Percentiles rank a stretch among this genome's conserved stretches.
phyloP scores from a whole-genome alignment of 192 early-diverging fungal genomes.

The Coemansia guatemalensis region DNA sequence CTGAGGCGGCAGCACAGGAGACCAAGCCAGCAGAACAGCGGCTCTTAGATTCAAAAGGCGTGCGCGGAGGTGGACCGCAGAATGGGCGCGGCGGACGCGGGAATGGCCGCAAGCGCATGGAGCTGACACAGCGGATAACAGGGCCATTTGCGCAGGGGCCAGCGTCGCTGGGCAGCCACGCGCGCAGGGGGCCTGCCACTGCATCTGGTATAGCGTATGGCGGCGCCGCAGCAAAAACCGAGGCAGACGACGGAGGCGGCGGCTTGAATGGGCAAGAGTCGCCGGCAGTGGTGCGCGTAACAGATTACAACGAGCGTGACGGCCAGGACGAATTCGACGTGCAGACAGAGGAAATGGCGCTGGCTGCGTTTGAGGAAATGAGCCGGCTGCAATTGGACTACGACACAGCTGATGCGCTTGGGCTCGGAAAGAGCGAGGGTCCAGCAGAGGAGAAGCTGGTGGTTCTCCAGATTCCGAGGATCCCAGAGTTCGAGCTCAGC shows the following conservation, averaged over 20 bases:
- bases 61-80: slow-evolving; percentile 5
- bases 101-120: slow-evolving; percentile 4
- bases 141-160: slow-evolving; percentile 51
- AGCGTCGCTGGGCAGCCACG: slow-evolving; percentile 17
- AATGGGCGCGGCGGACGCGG: not conserved
- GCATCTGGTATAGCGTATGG: not conserved
- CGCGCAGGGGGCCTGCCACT: not conserved
- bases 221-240: not conserved
- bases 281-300: slow-evolving; percentile 9
- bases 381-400: slow-evolving; percentile 19
- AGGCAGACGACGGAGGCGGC: not conserved
- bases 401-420: slow-evolving; percentile 10
- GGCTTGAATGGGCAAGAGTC: too few relatives aligned
- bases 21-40: slow-evolving; percentile 12
- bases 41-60: not conserved
- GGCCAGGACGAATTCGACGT: too few relatives aligned
- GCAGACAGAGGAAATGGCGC: slow-evolving; percentile 49
- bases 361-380: slow-evolving; percentile 25
- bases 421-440: not conserved
- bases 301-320: slow-evolving; percentile 23
- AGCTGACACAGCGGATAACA: slow-evolving; percentile 23
- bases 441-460: slow-evolving; percentile 18
- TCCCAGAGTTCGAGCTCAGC: slow-evolving; percentile 40
- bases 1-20: not conserved
- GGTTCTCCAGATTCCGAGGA: slow-evolving; percentile 34